Conservation (phyloP, 2,329 filamentous ascomycete genomes). For the Myriosclerotinia duriaeana region DNA sequence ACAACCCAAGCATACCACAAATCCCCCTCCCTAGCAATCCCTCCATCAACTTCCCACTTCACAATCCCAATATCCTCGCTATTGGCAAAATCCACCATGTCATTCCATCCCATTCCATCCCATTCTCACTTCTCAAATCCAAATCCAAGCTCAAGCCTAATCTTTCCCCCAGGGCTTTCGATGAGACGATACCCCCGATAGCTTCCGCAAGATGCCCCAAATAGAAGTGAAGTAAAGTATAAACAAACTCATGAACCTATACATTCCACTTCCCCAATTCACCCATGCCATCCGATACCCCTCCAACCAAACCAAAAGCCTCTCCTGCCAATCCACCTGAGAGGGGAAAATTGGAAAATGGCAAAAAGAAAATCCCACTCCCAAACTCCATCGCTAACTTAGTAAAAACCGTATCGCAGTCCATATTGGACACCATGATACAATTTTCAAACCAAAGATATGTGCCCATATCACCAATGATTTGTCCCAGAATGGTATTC, state of each 20-base stretch:
- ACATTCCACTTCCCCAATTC: not conserved
- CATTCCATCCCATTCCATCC: no score
- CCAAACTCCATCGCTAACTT: constrained; percentile 21
- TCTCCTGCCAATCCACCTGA: not conserved
- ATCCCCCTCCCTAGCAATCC: no score
- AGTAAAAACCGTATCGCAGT: not conserved
- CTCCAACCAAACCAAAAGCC: not conserved
- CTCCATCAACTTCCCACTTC: no score
- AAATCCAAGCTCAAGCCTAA: not conserved
- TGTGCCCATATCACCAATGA: not conserved
- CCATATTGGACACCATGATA: not conserved
- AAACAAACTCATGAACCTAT: constrained; percentile 6
- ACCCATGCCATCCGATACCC: not conserved
- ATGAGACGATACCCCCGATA: not conserved
- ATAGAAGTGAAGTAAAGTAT: constrained; percentile 7
- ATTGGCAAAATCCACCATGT: no score
- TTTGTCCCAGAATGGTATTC: not conserved
- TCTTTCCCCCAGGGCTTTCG: not conserved
- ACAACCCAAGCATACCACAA: no score
- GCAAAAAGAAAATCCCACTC: not conserved
- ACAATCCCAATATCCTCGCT: no score
- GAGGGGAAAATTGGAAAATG: not conserved
- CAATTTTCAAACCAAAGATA: not conserved
- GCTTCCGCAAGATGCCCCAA: not conserved
- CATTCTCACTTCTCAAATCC: not conserved